phyloP scores from a whole-genome alignment of 495 filamentous ascomycete species.

The Aspergillus affinis region DNA sequence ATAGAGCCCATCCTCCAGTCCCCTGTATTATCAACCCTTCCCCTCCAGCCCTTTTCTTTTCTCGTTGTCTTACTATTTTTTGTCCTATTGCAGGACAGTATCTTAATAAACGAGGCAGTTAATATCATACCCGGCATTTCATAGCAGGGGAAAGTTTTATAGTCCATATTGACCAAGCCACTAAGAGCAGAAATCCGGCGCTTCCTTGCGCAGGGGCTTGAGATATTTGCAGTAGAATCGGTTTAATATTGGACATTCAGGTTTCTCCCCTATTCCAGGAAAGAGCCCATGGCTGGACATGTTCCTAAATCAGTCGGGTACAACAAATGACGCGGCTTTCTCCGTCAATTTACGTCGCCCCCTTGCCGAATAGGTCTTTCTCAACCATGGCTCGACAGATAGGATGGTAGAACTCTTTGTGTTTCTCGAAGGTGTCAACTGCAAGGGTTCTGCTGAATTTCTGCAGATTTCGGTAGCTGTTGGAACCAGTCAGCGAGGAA shows the following conservation, averaged over 20 bases:
- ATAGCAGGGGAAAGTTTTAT: not conserved
- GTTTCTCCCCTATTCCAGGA: not conserved
- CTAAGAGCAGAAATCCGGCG: not conserved
- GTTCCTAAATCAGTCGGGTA: not conserved
- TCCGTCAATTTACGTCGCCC: slow-evolving; percentile 18
- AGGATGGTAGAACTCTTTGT: slow-evolving; percentile 91
- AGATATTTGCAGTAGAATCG: not conserved
- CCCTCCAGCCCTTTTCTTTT: not conserved
- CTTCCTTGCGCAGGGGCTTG: not conserved
- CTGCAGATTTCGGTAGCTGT: slow-evolving; percentile 65
- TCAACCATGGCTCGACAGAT: slow-evolving; percentile 82
- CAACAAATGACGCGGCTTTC: not conserved
- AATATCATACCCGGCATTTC: not conserved
- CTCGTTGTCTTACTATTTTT: not conserved
- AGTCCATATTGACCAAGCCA: not conserved
- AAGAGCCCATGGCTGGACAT: not conserved
- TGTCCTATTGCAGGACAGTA: not conserved
- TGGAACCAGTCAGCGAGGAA: slow-evolving; percentile 17
- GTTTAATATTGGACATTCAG: not conserved
- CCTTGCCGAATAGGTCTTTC: slow-evolving; percentile 70
- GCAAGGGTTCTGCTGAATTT: slow-evolving; percentile 72
- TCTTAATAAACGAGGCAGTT: not conserved
- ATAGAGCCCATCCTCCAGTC: not conserved
- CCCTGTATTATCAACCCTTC: not conserved
- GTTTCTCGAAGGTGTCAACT: slow-evolving; percentile 77